Conservation (phyloP, 2,329 filamentous ascomycete species). For the Hymenoscyphus salicellus region DNA sequence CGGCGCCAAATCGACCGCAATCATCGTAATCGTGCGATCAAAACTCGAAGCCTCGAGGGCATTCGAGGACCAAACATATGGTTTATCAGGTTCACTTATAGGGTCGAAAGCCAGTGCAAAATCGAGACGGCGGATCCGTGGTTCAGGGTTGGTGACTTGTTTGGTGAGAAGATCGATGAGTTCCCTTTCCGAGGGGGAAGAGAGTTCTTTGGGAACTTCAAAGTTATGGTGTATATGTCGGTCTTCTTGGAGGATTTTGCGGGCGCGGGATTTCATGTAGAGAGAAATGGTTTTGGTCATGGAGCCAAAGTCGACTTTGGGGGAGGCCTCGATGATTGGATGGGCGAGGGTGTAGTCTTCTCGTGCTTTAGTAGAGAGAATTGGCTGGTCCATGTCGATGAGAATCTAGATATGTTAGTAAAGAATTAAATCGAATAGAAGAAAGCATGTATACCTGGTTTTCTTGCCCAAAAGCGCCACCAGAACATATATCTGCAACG, state of each 20-base stretch:
- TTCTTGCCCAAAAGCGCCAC: constrained; percentile 26
- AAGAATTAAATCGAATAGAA: background rate
- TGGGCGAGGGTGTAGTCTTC: constrained; percentile 54
- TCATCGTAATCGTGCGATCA: constrained; percentile 64
- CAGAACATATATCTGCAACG: constrained; percentile 57
- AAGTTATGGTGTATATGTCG: constrained; percentile 24
- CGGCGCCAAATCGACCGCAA: constrained; percentile 78
- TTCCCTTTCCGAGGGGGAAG: constrained; percentile 23
- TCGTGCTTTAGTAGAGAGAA: constrained; percentile 46
- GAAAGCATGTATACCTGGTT: constrained; percentile 24
- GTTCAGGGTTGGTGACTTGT: constrained; percentile 13
- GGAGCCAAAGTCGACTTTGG: constrained; percentile 21
- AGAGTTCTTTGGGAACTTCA: constrained; percentile 26
- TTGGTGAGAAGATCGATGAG: constrained; percentile 28
- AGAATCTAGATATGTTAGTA: constrained; percentile 23
- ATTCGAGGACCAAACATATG: constrained; percentile 34
- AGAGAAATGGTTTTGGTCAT: constrained; percentile 28
- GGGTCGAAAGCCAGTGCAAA: constrained; percentile 59
- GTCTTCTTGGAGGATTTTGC: constrained; percentile 31
- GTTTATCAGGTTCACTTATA: constrained; percentile 52
- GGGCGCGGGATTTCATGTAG: constrained; percentile 31
- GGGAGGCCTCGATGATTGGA: constrained; percentile 51
- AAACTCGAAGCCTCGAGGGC: constrained; percentile 69
- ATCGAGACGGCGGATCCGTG: constrained; percentile 47
- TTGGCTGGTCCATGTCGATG: constrained; percentile 30